These are phyloP conservation scores for Lipomyces mesembrius DNA, from an alignment of 805 yeast species.

Conservation along the genomic window DNA sequence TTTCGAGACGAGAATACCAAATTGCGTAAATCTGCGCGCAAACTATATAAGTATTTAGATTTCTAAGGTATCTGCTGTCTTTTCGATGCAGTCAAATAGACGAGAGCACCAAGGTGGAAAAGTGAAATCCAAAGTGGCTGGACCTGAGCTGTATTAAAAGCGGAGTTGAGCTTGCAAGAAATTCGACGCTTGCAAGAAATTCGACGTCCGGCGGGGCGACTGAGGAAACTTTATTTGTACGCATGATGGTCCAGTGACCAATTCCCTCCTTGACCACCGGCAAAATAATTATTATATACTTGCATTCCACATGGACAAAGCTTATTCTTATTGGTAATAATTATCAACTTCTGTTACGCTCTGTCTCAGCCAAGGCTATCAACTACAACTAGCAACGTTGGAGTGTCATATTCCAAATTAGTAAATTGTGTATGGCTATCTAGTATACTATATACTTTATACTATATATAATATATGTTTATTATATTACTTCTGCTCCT, in stretches of 20 bases:
- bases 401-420: too few relatives aligned
- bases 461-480: not conserved
- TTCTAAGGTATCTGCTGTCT: not conserved
- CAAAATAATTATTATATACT: too few relatives aligned
- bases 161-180: not conserved
- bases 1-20: not conserved
- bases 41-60: not conserved
- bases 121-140: not conserved
- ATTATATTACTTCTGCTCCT: not conserved
- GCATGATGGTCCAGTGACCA: not conserved
- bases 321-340: not conserved
- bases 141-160: not conserved
- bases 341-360: not conserved
- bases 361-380: not conserved
- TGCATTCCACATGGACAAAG: not conserved
- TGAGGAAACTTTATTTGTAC: not conserved
- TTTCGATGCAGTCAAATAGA: not conserved
- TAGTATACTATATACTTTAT: not conserved
- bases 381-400: too few relatives aligned
- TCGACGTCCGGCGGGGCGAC: not conserved
- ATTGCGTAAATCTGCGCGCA: not conserved
- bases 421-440: not conserved
- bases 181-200: not conserved
- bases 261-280: not conserved
- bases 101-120: not conserved